These are phyloP conservation scores for Flaveria floridana DNA, from an alignment of 140 eudicot genomes.

Conservation along the genomic window DNA sequence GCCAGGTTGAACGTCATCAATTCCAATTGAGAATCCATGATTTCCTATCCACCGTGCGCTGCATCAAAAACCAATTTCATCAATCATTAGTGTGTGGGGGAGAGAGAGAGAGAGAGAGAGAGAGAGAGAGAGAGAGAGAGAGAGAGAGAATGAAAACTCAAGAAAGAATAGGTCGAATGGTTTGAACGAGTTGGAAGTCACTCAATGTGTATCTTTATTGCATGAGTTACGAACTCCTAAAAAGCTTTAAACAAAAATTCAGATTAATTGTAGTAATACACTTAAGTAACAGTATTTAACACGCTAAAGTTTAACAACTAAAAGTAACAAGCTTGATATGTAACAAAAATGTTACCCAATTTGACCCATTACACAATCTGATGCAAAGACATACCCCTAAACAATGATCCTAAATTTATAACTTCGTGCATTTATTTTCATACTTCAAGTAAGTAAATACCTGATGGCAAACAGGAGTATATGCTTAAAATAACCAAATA, in stretches of 20 bases:
- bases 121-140: too few species aligned
- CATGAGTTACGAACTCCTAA: background rate
- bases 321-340: background rate
- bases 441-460: background rate
- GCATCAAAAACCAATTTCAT: conserved; percentile 22
- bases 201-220: background rate
- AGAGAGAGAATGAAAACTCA: background rate
- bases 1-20: conserved; percentile 90
- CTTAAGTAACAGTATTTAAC: too few species aligned
- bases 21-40: conserved; percentile 97
- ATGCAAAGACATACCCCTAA: background rate
- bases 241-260: background rate
- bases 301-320: background rate
- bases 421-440: background rate
- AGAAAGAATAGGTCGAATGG: background rate
- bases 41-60: conserved; percentile 99
- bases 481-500: background rate
- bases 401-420: too few species aligned
- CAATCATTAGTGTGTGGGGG: background rate
- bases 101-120: too few species aligned
- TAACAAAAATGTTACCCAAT: too few species aligned
- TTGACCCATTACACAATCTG: background rate
- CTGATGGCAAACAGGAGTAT: background rate
- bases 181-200: background rate
- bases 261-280: background rate